These are phyloP conservation scores for Candida neerlandica DNA, from an alignment of 1,139 yeast species.

Conservation along the genomic window DNA sequence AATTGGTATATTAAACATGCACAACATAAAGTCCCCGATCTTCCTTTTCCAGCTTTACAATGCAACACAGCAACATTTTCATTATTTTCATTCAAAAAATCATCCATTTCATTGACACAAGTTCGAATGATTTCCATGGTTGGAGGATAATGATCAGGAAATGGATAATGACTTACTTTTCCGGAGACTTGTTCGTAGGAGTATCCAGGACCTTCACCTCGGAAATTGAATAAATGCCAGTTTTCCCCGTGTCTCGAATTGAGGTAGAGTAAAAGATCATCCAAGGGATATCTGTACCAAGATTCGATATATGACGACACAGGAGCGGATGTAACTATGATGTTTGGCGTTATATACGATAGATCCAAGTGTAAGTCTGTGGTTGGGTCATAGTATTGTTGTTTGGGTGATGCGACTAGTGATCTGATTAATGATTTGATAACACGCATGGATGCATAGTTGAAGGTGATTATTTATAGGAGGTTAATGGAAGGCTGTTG, in stretches of 20 bases:
- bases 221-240: constrained; percentile 78
- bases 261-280: constrained; percentile 54
- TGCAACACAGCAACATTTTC: constrained; percentile 70
- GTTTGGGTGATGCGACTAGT: constrained; percentile 29
- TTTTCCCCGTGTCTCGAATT: constrained; percentile 48
- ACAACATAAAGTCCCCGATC: constrained; percentile 79
- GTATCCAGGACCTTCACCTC: constrained; percentile 61
- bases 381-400: constrained; percentile 20
- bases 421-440: constrained; percentile 21
- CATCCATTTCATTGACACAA: constrained; percentile 48
- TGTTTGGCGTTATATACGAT: constrained; percentile 59
- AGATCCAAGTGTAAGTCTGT: constrained; percentile 51
- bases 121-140: constrained; percentile 53
- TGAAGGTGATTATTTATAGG: background rate
- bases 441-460: constrained; percentile 8
- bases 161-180: constrained; percentile 48
- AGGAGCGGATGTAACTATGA: constrained; percentile 79
- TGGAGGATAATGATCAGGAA: constrained; percentile 82
- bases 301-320: constrained; percentile 45
- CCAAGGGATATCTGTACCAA: constrained; percentile 57
- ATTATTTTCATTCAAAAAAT: constrained; percentile 32
- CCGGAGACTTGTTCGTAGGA: constrained; percentile 38
- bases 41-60: constrained; percentile 90
- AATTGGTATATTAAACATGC: constrained; percentile 63
- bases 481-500: background rate